Conservation (phyloP, 75 land plant species). For the Selaginella tamariscina region DNA sequence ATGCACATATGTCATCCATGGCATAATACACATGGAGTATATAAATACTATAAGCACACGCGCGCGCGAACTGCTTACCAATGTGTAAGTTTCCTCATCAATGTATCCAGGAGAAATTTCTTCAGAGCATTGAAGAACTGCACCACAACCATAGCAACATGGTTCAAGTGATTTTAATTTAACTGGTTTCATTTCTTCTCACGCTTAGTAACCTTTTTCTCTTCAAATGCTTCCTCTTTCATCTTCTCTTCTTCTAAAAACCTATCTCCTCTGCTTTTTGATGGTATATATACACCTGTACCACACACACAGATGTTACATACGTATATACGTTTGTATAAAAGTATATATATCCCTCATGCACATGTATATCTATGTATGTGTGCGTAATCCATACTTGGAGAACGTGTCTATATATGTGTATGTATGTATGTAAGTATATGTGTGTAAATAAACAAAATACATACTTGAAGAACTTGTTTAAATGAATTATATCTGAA, state of each 20-base stretch:
- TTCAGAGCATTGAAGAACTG: constrained; percentile 57
- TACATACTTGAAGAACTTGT: too few species aligned
- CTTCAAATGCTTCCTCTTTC: constrained; percentile 32
- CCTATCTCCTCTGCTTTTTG: neutral
- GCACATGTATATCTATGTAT: too few species aligned
- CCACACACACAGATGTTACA: too few species aligned
- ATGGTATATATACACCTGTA: neutral
- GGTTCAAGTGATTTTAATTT: constrained; percentile 17
- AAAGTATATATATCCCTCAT: too few species aligned
- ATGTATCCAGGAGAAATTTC: constrained; percentile 78
- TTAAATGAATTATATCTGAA: too few species aligned
- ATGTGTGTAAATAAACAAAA: too few species aligned
- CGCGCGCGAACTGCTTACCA: too few species aligned
- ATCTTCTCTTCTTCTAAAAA: constrained; percentile 17
- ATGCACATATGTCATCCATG: neutral
- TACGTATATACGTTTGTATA: too few species aligned
- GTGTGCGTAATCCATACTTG: too few species aligned
- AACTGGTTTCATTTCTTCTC: constrained; percentile 21
- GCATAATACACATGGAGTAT: neutral
- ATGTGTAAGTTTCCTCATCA: constrained; percentile 44
- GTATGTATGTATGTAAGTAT: too few species aligned
- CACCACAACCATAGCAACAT: constrained; percentile 92
- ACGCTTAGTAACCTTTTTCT: constrained; percentile 12
- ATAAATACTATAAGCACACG: neutral
- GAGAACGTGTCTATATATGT: too few species aligned